Base-by-base conservation (phyloP, 192 early-diverging fungal genomes). In the Cladochytrium replicatum region DNA sequence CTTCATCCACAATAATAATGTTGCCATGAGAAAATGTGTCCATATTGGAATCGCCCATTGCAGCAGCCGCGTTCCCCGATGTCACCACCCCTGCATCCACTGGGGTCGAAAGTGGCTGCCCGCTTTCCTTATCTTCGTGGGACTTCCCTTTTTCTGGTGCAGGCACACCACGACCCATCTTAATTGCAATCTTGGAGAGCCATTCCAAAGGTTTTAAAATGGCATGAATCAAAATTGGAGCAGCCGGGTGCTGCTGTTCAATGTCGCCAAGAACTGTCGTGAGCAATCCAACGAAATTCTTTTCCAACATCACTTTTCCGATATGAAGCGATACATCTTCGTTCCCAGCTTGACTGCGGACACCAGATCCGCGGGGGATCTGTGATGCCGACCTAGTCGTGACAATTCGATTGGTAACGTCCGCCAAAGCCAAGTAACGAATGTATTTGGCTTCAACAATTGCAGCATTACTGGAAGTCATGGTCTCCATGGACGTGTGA, bases 151-250 rank as follows among this genome's bases (percentile, higher is more conserved):
- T 3, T 11, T 11, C 9, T 8, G 17, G 24, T 48, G 28, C 13
- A 4, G 26, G 23, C 58, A 46, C 25, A 57, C 48, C 47, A 66
- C n/a, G 67, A 29, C 86, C 87, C 32, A 92, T 71, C 59, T 83
- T 87, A 44, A 91, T 84, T 11, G 95, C 91, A 2, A 87, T 55
- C 55, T 91, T 88, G 9, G 93, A 84, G 48, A 99, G 67, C 24
- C 78, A 75, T 58, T 95, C 93, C 32, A 97, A 71, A 3, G 93
- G 95, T 37, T 87, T 86, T 41, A 97, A 50, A 46, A 99, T 71
- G 3, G 82, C 59, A 23, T 66, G 80, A 8, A 93, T 75, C 24
- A 96, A 72, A 11, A 68, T 64, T 37, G 77, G 84, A 25, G 86
- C 75, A 32, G 77, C 68, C 5, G 95, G 95, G 56, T 95, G 89